A percentile compares a stretch with the other conserved stretches of the same genome.
These are phyloP conservation scores for Amborella trichopoda DNA, from an alignment of 164 flowering plant genomes.

Conservation along the genomic window DNA sequence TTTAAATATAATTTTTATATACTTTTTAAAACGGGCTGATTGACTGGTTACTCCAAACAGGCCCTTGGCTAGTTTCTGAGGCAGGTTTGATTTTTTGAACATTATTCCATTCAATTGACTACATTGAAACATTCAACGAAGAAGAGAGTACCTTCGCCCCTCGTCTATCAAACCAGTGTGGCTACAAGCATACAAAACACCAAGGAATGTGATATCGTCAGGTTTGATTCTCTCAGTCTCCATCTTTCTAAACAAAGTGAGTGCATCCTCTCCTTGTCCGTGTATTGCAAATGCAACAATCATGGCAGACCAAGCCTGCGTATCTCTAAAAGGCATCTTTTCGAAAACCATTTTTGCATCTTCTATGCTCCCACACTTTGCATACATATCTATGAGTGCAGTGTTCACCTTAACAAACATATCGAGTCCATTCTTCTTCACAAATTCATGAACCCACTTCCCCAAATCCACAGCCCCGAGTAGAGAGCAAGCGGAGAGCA, in stretches of 20 bases:
- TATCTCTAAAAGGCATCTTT: conserved; percentile 35
- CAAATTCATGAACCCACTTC: conserved; percentile 60
- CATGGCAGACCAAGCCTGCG: conserved; percentile 65
- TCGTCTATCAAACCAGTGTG: conserved; percentile 50
- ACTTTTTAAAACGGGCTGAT: no score
- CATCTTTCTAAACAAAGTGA: conserved; percentile 49
- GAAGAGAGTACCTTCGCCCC: conserved; percentile 35
- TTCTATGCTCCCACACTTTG: conserved; percentile 65
- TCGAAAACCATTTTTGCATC: conserved; percentile 43
- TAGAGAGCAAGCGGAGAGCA: conserved; percentile 46
- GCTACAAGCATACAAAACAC: conserved; percentile 51
- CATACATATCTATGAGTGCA: conserved; percentile 69
- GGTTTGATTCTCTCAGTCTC: conserved; percentile 22
- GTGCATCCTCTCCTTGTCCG: conserved; percentile 39
- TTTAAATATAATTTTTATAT: no score
- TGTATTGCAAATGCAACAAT: conserved; percentile 57
- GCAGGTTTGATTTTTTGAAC: no score
- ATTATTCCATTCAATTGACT: no score
- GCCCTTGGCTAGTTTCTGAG: no score
- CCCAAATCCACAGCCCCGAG: conserved; percentile 58
- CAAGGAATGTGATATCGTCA: conserved; percentile 57
- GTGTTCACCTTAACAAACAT: conserved; percentile 50
- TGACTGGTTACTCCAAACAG: no score
- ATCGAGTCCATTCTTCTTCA: conserved; percentile 38
- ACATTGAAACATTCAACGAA: no score